These are phyloP conservation scores for Tripterygium wilfordii DNA, from an alignment of 177 flowering plant species.

Conservation along the genomic window DNA sequence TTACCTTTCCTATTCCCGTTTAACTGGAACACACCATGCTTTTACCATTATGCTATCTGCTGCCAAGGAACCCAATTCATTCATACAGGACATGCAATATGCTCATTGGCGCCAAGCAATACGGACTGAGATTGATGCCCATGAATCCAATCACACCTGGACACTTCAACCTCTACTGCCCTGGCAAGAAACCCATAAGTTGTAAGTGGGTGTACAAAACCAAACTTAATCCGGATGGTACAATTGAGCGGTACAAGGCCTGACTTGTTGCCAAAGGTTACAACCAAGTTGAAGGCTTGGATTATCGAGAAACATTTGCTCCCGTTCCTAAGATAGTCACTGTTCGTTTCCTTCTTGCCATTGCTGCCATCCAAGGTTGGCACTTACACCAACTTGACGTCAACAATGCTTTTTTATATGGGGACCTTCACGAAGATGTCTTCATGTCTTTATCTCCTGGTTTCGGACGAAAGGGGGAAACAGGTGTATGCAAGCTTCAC, in stretches of 20 bases:
- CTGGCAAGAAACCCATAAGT: not conserved
- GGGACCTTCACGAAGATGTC: conserved; percentile 6
- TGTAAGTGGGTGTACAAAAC: conserved; percentile 6
- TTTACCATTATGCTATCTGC: not conserved
- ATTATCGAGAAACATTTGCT: conserved; percentile 5
- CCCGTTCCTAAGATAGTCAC: conserved; percentile 3
- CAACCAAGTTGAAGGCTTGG: conserved; percentile 1
- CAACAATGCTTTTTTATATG: conserved; percentile 7
- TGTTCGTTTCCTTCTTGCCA: not conserved
- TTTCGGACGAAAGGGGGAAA: not conserved
- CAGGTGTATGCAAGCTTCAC: not conserved
- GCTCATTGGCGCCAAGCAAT: not conserved
- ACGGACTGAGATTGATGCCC: not conserved
- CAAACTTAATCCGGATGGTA: not conserved
- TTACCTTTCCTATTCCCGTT: not conserved
- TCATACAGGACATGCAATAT: not conserved
- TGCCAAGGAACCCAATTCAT: not conserved
- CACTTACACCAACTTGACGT: not conserved
- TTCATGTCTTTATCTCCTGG: conserved; percentile 5
- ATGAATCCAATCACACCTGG: conserved; percentile 5
- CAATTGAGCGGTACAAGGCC: conserved; percentile 5
- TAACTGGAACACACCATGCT: not conserved
- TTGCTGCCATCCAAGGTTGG: not conserved
- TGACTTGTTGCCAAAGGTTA: conserved; percentile 4
- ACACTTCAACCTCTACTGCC: not conserved